phyloP scores from a whole-genome alignment of 148 eudicot genomes.

The Pharnaceum exiguum region DNA sequence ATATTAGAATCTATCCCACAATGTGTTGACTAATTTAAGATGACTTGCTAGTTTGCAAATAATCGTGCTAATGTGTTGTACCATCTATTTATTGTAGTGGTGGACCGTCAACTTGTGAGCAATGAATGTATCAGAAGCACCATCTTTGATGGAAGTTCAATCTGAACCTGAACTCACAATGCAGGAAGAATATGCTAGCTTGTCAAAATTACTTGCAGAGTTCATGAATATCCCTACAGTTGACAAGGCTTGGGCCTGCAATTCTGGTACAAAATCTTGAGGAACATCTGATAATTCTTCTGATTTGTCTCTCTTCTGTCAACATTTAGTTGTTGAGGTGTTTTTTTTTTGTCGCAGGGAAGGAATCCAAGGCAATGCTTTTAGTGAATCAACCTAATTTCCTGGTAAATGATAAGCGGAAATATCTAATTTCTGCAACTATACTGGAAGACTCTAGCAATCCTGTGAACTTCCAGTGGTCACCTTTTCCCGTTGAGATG shows the following conservation, averaged over 20 bases:
- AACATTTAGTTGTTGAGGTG: background rate
- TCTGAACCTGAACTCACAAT: constrained; percentile 22
- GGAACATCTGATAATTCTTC: background rate
- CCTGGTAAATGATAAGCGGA: constrained; percentile 55
- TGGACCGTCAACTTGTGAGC: background rate
- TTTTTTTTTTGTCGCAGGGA: constrained; percentile 26
- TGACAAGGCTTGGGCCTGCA: constrained; percentile 60
- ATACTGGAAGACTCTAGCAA: constrained; percentile 25
- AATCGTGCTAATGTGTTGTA: too few species aligned
- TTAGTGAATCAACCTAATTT: constrained; percentile 56
- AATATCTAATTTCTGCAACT: constrained; percentile 39
- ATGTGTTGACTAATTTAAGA: too few species aligned
- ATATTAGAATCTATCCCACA: too few species aligned
- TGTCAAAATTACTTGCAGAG: constrained; percentile 54
- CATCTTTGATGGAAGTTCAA: constrained; percentile 20
- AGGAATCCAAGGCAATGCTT: constrained; percentile 48
- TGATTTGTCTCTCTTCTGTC: background rate
- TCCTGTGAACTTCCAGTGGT: constrained; percentile 50
- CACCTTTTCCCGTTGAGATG: constrained; percentile 63
- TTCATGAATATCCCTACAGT: constrained; percentile 42
- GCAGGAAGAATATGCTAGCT: constrained; percentile 50
- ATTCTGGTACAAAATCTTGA: constrained; percentile 8
- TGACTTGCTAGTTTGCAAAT: too few species aligned
- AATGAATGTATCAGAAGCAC: constrained; percentile 33
- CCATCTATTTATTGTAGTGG: too few species aligned